Conservation (phyloP, 306 rosid genomes). For the Begonia peltatifolia region DNA sequence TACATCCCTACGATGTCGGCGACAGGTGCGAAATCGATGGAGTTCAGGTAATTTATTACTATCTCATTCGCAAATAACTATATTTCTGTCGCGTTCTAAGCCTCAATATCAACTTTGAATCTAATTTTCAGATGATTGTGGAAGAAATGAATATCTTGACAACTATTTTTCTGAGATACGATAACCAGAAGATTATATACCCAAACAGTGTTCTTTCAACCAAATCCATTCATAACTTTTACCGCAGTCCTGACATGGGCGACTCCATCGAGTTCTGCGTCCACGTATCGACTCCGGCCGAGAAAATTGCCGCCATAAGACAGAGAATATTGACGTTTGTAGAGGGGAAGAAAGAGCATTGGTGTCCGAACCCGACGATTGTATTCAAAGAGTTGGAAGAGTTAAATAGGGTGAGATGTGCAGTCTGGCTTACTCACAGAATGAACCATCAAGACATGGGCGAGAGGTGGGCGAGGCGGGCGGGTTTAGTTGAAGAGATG, state of each 20-base stretch:
- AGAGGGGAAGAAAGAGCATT: slow-evolving; percentile 76
- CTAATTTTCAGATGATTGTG: slow-evolving; percentile 60
- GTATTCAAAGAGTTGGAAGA: slow-evolving; percentile 46
- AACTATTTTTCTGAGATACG: slow-evolving; percentile 65
- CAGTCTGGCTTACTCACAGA: slow-evolving; percentile 59
- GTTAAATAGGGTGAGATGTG: slow-evolving; percentile 35
- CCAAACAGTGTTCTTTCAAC: slow-evolving; percentile 74
- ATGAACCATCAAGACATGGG: slow-evolving; percentile 86
- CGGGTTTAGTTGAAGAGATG: slow-evolving; percentile 62
- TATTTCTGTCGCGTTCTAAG: background rate
- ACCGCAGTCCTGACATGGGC: slow-evolving; percentile 91
- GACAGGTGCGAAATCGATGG: slow-evolving; percentile 87
- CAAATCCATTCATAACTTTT: slow-evolving; percentile 52
- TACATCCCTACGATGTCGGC: slow-evolving; percentile 95
- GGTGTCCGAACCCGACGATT: slow-evolving; percentile 56
- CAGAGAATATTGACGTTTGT: slow-evolving; percentile 54
- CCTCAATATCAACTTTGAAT: background rate
- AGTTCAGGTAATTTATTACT: slow-evolving; percentile 35
- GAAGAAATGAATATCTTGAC: slow-evolving; percentile 98
- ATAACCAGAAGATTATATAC: slow-evolving; percentile 39
- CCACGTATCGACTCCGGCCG: slow-evolving; percentile 65
- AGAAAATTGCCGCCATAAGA: slow-evolving; percentile 41
- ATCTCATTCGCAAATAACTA: background rate
- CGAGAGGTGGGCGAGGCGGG: slow-evolving; percentile 55
- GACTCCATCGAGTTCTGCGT: slow-evolving; percentile 61